Evolutionary conservation across 179 eudicot species (phyloP).

Genomic region (Camellia oleifera): DNA sequence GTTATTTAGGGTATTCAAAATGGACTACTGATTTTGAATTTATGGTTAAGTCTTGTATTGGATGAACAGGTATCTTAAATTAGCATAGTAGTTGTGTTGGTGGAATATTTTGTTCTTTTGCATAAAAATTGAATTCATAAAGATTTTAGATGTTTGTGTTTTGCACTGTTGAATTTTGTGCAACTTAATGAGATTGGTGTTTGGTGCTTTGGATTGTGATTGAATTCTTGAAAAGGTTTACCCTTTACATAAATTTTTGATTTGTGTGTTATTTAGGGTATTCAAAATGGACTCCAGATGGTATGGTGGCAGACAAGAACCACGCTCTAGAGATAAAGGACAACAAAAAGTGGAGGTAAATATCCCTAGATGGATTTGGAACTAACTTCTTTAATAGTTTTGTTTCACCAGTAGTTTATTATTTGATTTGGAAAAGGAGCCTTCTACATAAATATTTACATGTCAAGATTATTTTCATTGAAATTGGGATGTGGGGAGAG

Average conservation of each 20-base stretch:
- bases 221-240: background rate
- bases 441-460: background rate
- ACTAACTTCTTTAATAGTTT: background rate
- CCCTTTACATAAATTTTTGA: background rate
- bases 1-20: background rate
- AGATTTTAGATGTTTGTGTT: background rate
- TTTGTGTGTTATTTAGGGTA: background rate
- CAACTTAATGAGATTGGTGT: background rate
- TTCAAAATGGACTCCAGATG: slow-evolving; percentile 34
- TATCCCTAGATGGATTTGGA: background rate
- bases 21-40: background rate
- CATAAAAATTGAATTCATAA: background rate
- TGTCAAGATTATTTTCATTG: background rate
- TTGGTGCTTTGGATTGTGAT: background rate
- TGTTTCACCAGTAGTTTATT: background rate
- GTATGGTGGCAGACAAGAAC: slow-evolving; percentile 33
- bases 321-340: slow-evolving; percentile 25
- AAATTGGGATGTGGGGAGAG: background rate
- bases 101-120: background rate
- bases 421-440: background rate
- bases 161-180: background rate
- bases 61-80: background rate
- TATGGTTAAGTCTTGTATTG: background rate
- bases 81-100: background rate
- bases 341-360: slow-evolving; percentile 29